Percentiles rank a stretch among this genome's conserved stretches.
Conservation (phyloP, 129 eudicot species). For the Helianthus tuberosus region DNA sequence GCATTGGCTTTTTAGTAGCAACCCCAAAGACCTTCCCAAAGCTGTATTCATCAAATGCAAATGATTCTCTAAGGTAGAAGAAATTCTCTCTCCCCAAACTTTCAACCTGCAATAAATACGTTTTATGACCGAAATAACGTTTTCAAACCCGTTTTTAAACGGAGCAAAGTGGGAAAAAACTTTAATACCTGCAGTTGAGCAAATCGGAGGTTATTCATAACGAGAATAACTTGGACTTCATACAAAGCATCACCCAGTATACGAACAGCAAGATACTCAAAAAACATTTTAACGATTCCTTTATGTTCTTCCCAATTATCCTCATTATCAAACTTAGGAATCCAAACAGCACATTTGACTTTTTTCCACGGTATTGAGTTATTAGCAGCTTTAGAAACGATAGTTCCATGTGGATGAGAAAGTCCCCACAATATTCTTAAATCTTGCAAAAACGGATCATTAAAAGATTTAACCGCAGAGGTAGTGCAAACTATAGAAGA, state of each 20-base stretch:
- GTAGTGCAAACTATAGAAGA: constrained; percentile 65
- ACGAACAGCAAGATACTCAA: constrained; percentile 68
- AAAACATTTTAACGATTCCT: constrained; percentile 43
- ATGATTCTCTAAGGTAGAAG: constrained; percentile 72
- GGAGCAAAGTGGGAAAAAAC: constrained; percentile 1
- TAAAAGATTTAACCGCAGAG: constrained; percentile 28
- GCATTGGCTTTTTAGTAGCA: constrained; percentile 50
- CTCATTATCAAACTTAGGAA: constrained; percentile 50
- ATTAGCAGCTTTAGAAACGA: constrained; percentile 46
- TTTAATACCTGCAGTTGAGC: constrained; percentile 79
- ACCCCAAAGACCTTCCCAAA: constrained; percentile 55
- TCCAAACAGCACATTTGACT: constrained; percentile 71
- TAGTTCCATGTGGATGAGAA: constrained; percentile 56
- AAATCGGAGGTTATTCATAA: constrained; percentile 84
- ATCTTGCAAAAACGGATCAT: constrained; percentile 34
- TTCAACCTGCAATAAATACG: constrained; percentile 58
- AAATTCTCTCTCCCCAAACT: constrained; percentile 68
- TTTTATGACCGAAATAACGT: background rate
- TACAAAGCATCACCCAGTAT: constrained; percentile 59
- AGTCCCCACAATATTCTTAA: constrained; percentile 52
- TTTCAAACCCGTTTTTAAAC: constrained; percentile 4
- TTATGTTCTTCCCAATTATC: too few relatives aligned
- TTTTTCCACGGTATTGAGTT: constrained; percentile 60
- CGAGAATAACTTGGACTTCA: constrained; percentile 56
- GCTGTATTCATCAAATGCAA: constrained; percentile 63